A percentile compares a stretch with the other conserved stretches of the same genome.
phyloP scores from a whole-genome alignment of 177 flowering plant genomes.

The Vitis hybrid region DNA sequence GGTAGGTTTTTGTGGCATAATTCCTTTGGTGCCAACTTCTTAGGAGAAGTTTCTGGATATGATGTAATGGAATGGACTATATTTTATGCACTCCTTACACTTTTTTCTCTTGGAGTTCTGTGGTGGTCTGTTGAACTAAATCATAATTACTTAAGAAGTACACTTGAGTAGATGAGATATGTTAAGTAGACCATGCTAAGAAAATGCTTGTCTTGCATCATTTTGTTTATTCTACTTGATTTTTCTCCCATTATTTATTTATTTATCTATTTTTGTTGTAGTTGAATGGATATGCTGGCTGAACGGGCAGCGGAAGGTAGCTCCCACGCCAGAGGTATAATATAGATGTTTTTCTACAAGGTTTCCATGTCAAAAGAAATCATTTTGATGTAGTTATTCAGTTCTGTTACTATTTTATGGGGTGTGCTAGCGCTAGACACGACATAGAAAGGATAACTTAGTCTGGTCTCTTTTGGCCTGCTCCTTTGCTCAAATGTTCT shows the following conservation, averaged over 20 bases:
- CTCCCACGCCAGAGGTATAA: slow-evolving; percentile 88
- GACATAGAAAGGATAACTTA: not conserved
- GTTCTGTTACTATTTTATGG: not conserved
- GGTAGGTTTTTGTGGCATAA: slow-evolving; percentile 41
- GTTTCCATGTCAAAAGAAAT: not conserved
- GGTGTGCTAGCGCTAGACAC: not conserved
- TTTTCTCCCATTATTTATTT: not conserved
- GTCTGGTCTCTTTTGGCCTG: no score
- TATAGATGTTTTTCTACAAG: not conserved
- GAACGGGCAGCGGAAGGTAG: slow-evolving; percentile 88
- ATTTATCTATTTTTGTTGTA: slow-evolving; percentile 20
- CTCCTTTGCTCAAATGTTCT: not conserved
- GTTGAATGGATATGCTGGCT: slow-evolving; percentile 99
- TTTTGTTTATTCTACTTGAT: not conserved
- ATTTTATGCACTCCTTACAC: no score
- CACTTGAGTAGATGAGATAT: no score
- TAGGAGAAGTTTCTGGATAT: not conserved
- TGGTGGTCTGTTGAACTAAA: no score
- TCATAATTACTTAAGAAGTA: no score
- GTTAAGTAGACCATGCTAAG: not conserved
- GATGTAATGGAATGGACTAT: not conserved
- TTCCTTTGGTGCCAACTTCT: not conserved
- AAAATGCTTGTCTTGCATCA: not conserved
- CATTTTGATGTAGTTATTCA: not conserved
- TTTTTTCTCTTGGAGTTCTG: no score